Base-by-base conservation (phyloP, 768 basidiomycete species). In the Panaeolus papilionaceus region DNA sequence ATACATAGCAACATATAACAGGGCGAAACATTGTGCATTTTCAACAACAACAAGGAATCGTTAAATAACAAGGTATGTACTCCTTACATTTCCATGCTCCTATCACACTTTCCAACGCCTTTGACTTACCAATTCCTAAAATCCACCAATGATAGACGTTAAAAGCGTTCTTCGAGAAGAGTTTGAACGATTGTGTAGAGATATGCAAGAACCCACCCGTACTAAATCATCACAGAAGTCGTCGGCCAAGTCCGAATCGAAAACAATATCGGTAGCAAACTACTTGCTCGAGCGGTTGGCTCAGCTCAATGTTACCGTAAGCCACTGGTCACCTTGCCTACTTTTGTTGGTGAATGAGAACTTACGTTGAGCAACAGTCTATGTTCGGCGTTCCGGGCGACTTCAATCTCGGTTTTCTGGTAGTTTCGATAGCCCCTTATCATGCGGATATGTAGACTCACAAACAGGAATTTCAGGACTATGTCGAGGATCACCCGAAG, bases 361-460 rank as follows among this genome's bases (percentile, higher is more conserved):
- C 63, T 40, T 10, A 33, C 33, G 5, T 51, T 26, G 8, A 38
- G 10, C 38, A 68, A 10, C 66, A 93, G 91, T 84, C 85, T 63
- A 83, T 93, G 80, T 94, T 94, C 65, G 92, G 92, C 11, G 85
- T 94, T 0, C 93, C 93, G 0, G 93, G 93, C 14, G 92, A 94
- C 76, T 93, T 92, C 69, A 93, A 92, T 73, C 85, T 93, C 63
- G 90, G 84, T 0, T 87, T 88, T 70, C 73, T 86, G 71, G 84
- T 86, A 65, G 74, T 62, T 66, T n/a, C 23, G 20, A 5, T n/a
- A 20, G 2, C 28, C 20, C 26, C 14, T 38, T 38, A n/a, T 33
- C 65, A 54, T 51, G 3, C 10, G 54, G 47, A 44, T 16, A 20
- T n/a, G 8, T 20, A 62, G 38, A 65, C 28, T 51, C 26, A 51